A percentile compares a stretch with the other conserved stretches of the same genome.
Conservation (phyloP, 164 flowering plant genomes). For the Dillenia suffruticosa region DNA sequence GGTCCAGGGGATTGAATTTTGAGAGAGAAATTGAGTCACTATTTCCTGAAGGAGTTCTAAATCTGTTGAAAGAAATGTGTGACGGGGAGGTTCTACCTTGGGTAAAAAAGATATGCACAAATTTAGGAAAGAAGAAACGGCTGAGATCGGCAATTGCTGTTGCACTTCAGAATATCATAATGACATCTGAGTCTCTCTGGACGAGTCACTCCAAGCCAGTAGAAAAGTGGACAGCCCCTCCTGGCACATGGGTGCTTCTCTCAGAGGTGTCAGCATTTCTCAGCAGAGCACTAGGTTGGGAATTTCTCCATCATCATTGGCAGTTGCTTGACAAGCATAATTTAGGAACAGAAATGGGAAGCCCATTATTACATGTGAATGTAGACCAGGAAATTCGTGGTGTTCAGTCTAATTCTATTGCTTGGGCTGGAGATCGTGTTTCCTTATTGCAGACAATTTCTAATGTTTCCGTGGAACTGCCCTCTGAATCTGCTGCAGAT, state of each 20-base stretch:
- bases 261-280: slow-evolving; percentile 85
- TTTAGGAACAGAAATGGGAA: slow-evolving; percentile 18
- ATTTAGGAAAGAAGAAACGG: slow-evolving; percentile 85
- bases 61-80: slow-evolving; percentile 56
- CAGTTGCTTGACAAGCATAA: slow-evolving; percentile 63
- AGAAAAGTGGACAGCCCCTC: slow-evolving; percentile 93
- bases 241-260: slow-evolving; percentile 93
- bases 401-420: slow-evolving; percentile 39
- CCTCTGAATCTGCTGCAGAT: slow-evolving; percentile 84
- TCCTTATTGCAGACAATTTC: slow-evolving; percentile 86
- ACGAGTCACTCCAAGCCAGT: slow-evolving; percentile 51
- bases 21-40: slow-evolving; percentile 32
- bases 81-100: slow-evolving; percentile 75
- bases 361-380: slow-evolving; percentile 25
- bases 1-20: slow-evolving; percentile 7
- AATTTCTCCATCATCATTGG: slow-evolving; percentile 94
- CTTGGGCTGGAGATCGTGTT: slow-evolving; percentile 93
- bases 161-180: slow-evolving; percentile 77
- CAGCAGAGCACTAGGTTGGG: slow-evolving; percentile 78
- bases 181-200: slow-evolving; percentile 77
- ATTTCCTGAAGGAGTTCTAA: slow-evolving; percentile 56
- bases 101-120: slow-evolving; percentile 76
- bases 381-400: slow-evolving; percentile 25
- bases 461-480: slow-evolving; percentile 81
- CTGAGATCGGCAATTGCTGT: slow-evolving; percentile 53